phyloP scores from a whole-genome alignment of 192 early-diverging fungal genomes.

The Coemansia sp. region DNA sequence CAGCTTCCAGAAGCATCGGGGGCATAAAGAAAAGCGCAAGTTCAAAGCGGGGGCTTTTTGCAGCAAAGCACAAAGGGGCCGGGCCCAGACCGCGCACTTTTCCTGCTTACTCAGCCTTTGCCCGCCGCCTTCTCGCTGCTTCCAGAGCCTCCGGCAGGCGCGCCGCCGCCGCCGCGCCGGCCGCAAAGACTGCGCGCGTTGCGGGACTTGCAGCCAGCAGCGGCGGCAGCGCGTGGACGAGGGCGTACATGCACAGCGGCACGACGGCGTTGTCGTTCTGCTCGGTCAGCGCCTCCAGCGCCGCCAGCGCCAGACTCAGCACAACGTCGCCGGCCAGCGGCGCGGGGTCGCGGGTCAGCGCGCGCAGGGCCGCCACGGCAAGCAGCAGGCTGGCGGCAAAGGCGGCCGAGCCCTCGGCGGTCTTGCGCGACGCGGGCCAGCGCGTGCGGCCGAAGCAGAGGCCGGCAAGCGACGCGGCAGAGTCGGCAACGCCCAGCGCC shows the following conservation, averaged over 20 bases:
- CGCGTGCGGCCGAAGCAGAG: constrained; percentile 62
- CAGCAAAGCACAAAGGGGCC: too few relatives aligned
- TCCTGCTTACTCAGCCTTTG: too few relatives aligned
- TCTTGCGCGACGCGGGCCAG: constrained; percentile 77
- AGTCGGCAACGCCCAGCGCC: constrained; percentile 85
- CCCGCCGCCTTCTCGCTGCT: too few relatives aligned
- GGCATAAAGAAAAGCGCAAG: too few relatives aligned
- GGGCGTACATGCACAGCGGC: constrained; percentile 69
- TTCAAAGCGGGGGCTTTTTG: too few relatives aligned
- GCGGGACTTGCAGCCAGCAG: neutral
- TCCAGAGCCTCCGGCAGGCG: too few relatives aligned
- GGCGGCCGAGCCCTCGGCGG: constrained; percentile 78
- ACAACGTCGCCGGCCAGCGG: constrained; percentile 22
- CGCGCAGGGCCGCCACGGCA: constrained; percentile 7
- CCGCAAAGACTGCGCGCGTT: too few relatives aligned
- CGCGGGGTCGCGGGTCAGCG: constrained; percentile 16
- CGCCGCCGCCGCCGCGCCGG: neutral
- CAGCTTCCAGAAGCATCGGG: too few relatives aligned
- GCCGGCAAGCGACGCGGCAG: constrained; percentile 83
- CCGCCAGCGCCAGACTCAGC: constrained; percentile 43
- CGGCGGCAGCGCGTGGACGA: neutral
- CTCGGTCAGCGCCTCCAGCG: constrained; percentile 80
- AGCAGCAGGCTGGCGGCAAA: constrained; percentile 4
- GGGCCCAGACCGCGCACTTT: too few relatives aligned
- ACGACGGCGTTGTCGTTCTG: constrained; percentile 96